Base-by-base conservation (phyloP, 176 grass and related monocot species). In the Zea luxurians region DNA sequence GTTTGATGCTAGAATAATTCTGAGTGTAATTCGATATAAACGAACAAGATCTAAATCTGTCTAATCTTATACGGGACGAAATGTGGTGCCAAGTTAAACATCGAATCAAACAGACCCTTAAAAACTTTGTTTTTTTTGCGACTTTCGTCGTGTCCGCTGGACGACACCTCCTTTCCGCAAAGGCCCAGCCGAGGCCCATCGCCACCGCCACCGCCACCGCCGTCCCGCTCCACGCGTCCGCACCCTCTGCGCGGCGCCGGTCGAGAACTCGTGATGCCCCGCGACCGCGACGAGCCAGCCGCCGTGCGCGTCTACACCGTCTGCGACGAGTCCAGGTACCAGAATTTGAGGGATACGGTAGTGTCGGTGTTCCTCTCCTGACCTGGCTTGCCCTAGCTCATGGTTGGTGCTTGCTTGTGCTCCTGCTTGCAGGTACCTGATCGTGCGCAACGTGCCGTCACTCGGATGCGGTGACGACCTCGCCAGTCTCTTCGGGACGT, bases 291-390 rank as follows among this genome's bases (percentile, higher is more conserved):
- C 61, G 83, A 94, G 48, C 75, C 83, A 7, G 58, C 83, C 16
- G 87, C 83, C 37, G 80, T 92, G 58, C 89, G 89, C 66, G 83
- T 90, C 54, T 98, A 98, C 78, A 98, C 96, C 2, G 85, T 98
- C 65, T 94, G 92, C 87, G 89, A 98, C 74, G 96, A 94, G 74
- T 98, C 95, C 63, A 94, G 90, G 96, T 98, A 77, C 45, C 48
- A 2, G 36, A 4, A n/a, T 48, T 0, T 6, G 78, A 4, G 43
- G 43, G 43, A 8, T 8, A 48, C 10, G 47, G 47, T 12, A 12
- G 47, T 48, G 47, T 4, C 12, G 47, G 47, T 48, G 47, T 13
- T 13, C 7, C 17, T 57, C 53, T 55, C 54, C 53, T 0, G 55
- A 59, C 55, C 8, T 9, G 8, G 55, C 3, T 59, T 20, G 54